Percentiles rank a stretch among this genome's conserved stretches.
phyloP scores from a whole-genome alignment of 306 rosid species.

The Rosa multiflora region DNA sequence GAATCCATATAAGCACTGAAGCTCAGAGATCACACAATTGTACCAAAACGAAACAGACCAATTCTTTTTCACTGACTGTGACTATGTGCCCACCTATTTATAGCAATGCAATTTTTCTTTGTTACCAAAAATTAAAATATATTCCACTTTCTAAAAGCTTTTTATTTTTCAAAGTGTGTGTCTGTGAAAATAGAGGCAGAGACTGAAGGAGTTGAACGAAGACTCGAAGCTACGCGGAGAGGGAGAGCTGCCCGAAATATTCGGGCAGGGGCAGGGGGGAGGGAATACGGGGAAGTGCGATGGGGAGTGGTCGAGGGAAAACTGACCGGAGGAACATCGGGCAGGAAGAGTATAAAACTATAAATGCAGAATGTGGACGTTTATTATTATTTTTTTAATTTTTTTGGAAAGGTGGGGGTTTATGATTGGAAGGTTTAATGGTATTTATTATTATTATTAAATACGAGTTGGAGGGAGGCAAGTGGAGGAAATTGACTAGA shows the following conservation, averaged over 20 bases:
- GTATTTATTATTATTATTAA: not conserved
- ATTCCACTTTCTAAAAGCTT: not conserved
- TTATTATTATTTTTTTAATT: not conserved
- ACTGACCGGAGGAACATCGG: constrained; percentile 38
- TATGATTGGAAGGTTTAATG: not conserved
- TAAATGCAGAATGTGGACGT: not conserved
- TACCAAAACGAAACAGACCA: not conserved
- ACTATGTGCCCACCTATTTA: not conserved
- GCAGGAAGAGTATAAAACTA: constrained; percentile 8
- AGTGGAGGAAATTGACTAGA: not conserved
- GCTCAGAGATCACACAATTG: not conserved
- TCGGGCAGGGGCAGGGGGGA: constrained; percentile 18
- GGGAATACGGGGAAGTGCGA: not conserved
- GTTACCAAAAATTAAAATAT: not conserved
- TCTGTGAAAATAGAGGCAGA: constrained; percentile 15
- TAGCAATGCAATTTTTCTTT: not conserved
- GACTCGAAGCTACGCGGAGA: not conserved
- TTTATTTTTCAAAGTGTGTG: not conserved
- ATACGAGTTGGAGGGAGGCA: not conserved
- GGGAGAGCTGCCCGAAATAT: constrained; percentile 34
- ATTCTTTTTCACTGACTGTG: not conserved
- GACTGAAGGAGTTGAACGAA: not conserved
- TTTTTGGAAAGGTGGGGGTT: not conserved
- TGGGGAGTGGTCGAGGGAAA: not conserved
- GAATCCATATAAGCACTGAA: constrained; percentile 10